Base-by-base conservation (phyloP, 2,329 filamentous ascomycete species). In the Scortechinia acanthostroma region DNA sequence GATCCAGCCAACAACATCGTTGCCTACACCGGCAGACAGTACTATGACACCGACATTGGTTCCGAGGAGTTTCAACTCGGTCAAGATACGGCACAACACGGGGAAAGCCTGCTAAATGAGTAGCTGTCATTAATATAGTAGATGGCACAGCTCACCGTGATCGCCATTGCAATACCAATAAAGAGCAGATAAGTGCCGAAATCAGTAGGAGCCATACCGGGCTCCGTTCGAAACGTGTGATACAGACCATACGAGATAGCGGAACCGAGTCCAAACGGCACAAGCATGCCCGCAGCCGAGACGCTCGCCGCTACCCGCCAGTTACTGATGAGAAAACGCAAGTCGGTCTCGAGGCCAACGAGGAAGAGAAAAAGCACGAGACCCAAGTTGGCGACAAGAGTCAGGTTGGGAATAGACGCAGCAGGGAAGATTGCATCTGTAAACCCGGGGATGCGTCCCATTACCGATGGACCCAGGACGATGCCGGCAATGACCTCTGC, bases 1-100 rank as follows among this genome's bases (percentile, higher is more conserved):
- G 51, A 96, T 84, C 91, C 91, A 97, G 47, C 88, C 88, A 3
- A 86, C 80, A 15, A 93, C 89, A 57, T 97, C 91, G 59, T 97
- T 96, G 1, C 88, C 89, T 14, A 96, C 90, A 44, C 91, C 91
- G 4, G 91, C 91, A 2, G 91, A 90, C 5, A 96, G 73, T 2
- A 91, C 87, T 28, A 94, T 94, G 25, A 95, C 79, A 56, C 91
- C 91, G 3, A 95, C 91, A 1, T 84, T 77, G 2, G 89, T 93
- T 45, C 77, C 69, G 3, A 97, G 80, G 43, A 97, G 71, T 55
- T 95, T 93, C 45, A 97, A 71, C 62, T 95, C 91, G 0, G 89
- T 91, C 51, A 97, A 69, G 52, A 97, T 97, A 60, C 91, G 87
- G 58, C 91, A 96, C 13, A 97, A 77, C 0, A 97, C 91, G 0